Evolutionary conservation across 2,329 filamentous ascomycete species (phyloP).

Genomic region (Tympanopsis confertula): DNA sequence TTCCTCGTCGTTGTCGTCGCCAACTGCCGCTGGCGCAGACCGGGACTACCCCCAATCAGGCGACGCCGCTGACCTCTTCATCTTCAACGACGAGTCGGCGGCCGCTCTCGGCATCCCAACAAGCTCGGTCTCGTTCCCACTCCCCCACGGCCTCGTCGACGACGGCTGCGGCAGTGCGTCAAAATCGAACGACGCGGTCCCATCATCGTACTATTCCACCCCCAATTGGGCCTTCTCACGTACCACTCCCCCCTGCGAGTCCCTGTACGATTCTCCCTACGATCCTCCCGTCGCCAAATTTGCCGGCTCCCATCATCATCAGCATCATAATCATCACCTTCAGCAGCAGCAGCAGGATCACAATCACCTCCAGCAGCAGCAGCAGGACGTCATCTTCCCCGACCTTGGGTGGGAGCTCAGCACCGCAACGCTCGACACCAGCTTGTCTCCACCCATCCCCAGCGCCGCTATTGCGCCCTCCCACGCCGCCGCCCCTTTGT

Average conservation of each 20-base stretch:
- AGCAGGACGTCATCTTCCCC: not conserved
- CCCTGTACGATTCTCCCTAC: not conserved
- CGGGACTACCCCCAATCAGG: too few relatives aligned
- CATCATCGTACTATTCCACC: not conserved
- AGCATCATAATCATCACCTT: slow-evolving; percentile 7
- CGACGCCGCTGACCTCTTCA: not conserved
- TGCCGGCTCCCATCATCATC: slow-evolving; percentile 20
- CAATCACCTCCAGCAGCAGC: slow-evolving; percentile 20
- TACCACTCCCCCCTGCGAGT: not conserved
- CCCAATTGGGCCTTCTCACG: not conserved
- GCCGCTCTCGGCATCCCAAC: not conserved
- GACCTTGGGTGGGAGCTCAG: not conserved
- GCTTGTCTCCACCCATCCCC: slow-evolving; percentile 13
- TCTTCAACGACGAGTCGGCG: not conserved
- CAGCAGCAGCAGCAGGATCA: slow-evolving; percentile 13
- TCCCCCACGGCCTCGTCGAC: not conserved
- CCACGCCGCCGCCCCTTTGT: too few relatives aligned
- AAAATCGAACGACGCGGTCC: not conserved
- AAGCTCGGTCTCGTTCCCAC: too few relatives aligned
- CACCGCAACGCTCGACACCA: not conserved
- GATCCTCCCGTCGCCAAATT: slow-evolving; percentile 16
- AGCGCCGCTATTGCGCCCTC: slow-evolving; percentile 1
- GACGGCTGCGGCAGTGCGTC: too few relatives aligned
- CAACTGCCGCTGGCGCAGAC: too few relatives aligned
- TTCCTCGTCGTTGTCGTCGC: too few relatives aligned